Evolutionary conservation across 768 basidiomycete genomes (phyloP).

Genomic region (Sarcomyxa edulis): DNA sequence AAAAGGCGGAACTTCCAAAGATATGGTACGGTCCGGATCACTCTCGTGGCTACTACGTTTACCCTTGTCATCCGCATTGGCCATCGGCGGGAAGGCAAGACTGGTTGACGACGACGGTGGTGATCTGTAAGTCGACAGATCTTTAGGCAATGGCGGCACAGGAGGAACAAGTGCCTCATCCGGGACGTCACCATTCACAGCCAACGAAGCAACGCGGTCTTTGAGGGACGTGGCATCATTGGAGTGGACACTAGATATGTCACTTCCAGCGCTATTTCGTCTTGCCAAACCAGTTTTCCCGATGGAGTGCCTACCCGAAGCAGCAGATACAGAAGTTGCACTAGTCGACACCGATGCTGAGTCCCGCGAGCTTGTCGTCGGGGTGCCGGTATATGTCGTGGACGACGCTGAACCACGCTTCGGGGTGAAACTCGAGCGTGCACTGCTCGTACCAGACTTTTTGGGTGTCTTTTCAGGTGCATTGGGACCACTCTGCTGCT

Average conservation of each 20-base stretch:
- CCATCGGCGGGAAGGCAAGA: conserved; percentile 42
- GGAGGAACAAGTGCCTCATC: conserved; percentile 79
- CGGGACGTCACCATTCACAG: conserved; percentile 49
- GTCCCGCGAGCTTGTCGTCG: conserved; percentile 78
- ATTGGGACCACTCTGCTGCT: conserved; percentile 37
- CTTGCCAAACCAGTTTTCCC: conserved; percentile 58
- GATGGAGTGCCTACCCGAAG: conserved; percentile 69
- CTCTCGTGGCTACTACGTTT: conserved; percentile 37
- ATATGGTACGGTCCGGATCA: conserved; percentile 41
- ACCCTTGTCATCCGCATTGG: conserved; percentile 36
- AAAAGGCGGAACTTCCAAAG: conserved; percentile 45
- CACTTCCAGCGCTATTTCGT: conserved; percentile 85
- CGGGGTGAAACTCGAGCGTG: conserved; percentile 72
- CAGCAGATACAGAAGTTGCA: conserved; percentile 67
- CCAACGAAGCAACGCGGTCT: conserved; percentile 63
- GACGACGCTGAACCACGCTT: conserved; percentile 90
- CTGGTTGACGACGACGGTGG: conserved; percentile 58
- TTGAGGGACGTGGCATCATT: conserved; percentile 58
- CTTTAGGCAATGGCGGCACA: conserved; percentile 90
- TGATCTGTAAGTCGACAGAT: conserved; percentile 71
- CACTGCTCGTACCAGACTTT: conserved; percentile 50
- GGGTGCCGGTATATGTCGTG: conserved; percentile 77
- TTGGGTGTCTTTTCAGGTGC: conserved; percentile 61
- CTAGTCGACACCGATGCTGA: conserved; percentile 84
- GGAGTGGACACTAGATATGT: conserved; percentile 72